Evolutionary conservation across 768 basidiomycete species (phyloP).

Genomic region (Amanita subjunquillea): DNA sequence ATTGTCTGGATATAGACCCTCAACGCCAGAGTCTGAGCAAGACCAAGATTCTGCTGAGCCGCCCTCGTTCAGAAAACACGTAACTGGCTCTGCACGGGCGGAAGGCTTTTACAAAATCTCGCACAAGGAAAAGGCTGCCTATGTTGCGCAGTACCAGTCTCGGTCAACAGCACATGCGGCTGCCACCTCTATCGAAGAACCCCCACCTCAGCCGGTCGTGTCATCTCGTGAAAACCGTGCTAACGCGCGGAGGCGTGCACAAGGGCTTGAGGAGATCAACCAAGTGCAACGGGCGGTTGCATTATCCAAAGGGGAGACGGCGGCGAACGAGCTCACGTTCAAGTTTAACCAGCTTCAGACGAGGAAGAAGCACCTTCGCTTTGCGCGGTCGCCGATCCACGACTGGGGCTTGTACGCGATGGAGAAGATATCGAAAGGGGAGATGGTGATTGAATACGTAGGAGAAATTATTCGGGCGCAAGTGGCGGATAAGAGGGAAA

Average conservation of each 20-base stretch:
- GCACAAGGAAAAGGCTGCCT: slow-evolving; percentile 81
- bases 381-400: slow-evolving; percentile 91
- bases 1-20: slow-evolving; percentile 29
- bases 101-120: slow-evolving; percentile 96
- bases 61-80: slow-evolving; percentile 61
- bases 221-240: slow-evolving; percentile 88
- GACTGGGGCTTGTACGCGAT: slow-evolving; percentile 98
- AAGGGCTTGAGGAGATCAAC: slow-evolving; percentile 92
- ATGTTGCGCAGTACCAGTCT: slow-evolving; percentile 81
- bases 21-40: slow-evolving; percentile 12
- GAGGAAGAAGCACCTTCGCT: slow-evolving; percentile 94
- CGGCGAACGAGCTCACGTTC: slow-evolving; percentile 64
- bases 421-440: slow-evolving; percentile 87
- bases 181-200: slow-evolving; percentile 33
- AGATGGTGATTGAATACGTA: slow-evolving; percentile 99
- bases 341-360: slow-evolving; percentile 99
- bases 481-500: slow-evolving; percentile 95
- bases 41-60: slow-evolving; percentile 21
- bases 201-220: slow-evolving; percentile 45
- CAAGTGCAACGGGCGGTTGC: slow-evolving; percentile 77
- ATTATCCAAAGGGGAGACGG: slow-evolving; percentile 64
- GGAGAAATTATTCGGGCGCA: slow-evolving; percentile 94
- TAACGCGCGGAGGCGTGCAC: slow-evolving; percentile 82
- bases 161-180: slow-evolving; percentile 38
- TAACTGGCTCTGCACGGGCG: slow-evolving; percentile 82